Base-by-base conservation (phyloP, 768 basidiomycete species). In the Pulveroboletus ravenelii region DNA sequence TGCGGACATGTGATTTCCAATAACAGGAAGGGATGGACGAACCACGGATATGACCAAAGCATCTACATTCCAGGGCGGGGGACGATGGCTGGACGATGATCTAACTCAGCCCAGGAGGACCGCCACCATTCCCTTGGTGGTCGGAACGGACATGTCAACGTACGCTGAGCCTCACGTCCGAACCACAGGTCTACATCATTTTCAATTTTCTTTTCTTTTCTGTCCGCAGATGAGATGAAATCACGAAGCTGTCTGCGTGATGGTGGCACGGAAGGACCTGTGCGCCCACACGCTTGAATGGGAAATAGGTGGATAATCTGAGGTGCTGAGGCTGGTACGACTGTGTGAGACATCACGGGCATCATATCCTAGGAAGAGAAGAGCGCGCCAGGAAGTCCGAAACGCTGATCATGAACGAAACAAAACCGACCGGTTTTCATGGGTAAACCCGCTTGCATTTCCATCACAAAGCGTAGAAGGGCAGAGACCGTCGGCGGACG, bases 401-500 rank as follows among this genome's bases (percentile, higher is more conserved):
- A 50, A 42, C 62, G 62, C 50, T 63, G 63, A 65, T 65, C 63
- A 62, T 62, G 57, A 62, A 31, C 12, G 52, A 35, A 5, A 36
- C 35, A 2, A 34, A 14, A 43, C 53, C 4, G 5, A 30, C 34
- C 39, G 45, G 32, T 30, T 45, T 41, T 17, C 36, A 27, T 23
- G 48, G 42, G 25, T 17, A 40, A 30, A 3, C 23, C n/a, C 42
- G 30, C 18, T 45, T 34, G 13, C 2, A 27, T 3, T n/a, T n/a
- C n/a, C n/a, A n/a, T n/a, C n/a, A n/a, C n/a, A n/a, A n/a, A n/a
- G n/a, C n/a, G n/a, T n/a, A n/a, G 44, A 34, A 20, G 25, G 31
- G 27, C 6, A 2, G 39, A 34, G 36, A 18, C 35, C 32, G 5
- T 30, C 25, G 32, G 27, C 13, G 42, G 4, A 20, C n/a, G n/a